Evolutionary conservation across 140 eudicot genomes (phyloP).

Genomic region (Bidens hawaiensis): DNA sequence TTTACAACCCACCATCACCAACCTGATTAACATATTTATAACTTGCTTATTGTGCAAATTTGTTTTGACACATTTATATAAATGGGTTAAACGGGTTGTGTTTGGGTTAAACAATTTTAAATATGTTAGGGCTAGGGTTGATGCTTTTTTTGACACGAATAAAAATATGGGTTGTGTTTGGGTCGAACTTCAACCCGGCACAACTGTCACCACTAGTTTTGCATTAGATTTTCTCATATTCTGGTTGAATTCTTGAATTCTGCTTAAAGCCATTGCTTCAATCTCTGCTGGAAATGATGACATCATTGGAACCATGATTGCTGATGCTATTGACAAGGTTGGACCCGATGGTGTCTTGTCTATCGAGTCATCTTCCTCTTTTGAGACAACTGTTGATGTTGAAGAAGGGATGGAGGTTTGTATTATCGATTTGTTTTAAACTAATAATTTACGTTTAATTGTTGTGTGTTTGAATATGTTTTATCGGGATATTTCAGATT

Average conservation of each 20-base stretch:
- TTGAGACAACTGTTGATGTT: conserved; percentile 97
- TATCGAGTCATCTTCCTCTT: conserved; percentile 91
- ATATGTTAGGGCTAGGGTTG: no score
- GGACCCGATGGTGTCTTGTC: conserved; percentile 95
- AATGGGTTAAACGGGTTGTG: no score
- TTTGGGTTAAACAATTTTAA: no score
- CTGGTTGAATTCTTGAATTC: not conserved
- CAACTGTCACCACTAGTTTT: no score
- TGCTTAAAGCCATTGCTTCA: conserved; percentile 76
- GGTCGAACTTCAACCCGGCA: no score
- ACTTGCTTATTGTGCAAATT: no score
- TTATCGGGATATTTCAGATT: conserved; percentile 54
- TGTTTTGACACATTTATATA: no score
- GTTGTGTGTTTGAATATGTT: no score
- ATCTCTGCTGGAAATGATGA: conserved; percentile 99
- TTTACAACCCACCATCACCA: no score
- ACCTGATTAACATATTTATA: no score
- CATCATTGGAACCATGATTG: conserved; percentile 82
- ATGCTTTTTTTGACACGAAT: no score
- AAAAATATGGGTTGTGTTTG: no score
- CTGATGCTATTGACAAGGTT: conserved; percentile 97
- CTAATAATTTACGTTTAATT: conserved; percentile 42
- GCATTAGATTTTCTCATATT: not conserved
- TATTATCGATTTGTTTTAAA: not conserved
- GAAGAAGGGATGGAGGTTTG: conserved; percentile 69